phyloP scores from a whole-genome alignment of 139 green algal species.

The Nannochloris sp. region DNA sequence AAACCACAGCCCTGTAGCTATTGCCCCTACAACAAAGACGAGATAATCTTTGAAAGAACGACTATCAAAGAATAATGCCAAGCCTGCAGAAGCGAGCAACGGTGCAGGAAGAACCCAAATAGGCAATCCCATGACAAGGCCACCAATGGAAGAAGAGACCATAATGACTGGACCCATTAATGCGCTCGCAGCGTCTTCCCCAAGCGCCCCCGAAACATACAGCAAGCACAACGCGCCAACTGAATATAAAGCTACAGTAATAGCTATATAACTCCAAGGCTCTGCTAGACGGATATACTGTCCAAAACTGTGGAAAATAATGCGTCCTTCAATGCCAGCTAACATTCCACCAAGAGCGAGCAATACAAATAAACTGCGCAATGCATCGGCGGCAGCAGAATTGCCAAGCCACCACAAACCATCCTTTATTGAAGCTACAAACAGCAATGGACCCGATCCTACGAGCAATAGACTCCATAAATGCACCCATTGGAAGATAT shows the following conservation, averaged over 20 bases:
- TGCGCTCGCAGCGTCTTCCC: slow-evolving; percentile 8
- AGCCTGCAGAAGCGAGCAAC: slow-evolving; percentile 62
- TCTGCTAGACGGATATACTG: slow-evolving; percentile 84
- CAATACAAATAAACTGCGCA: slow-evolving; percentile 31
- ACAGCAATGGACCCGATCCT: slow-evolving; percentile 38
- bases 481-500: slow-evolving; percentile 45
- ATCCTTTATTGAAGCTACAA: slow-evolving; percentile 45
- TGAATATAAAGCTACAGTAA: slow-evolving; percentile 73
- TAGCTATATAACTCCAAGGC: slow-evolving; percentile 80
- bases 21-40: slow-evolving; percentile 61
- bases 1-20: slow-evolving; percentile 52
- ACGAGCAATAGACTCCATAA: slow-evolving; percentile 70
- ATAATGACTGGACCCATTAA: slow-evolving; percentile 35
- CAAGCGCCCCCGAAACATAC: slow-evolving; percentile 38
- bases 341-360: slow-evolving; percentile 34
- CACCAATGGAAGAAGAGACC: slow-evolving; percentile 32
- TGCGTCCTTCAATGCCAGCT: slow-evolving; percentile 74
- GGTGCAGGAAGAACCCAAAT: slow-evolving; percentile 72
- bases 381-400: not conserved
- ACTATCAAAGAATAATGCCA: slow-evolving; percentile 82
- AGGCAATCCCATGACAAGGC: slow-evolving; percentile 64
- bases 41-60: slow-evolving; percentile 61
- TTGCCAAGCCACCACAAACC: slow-evolving; percentile 75
- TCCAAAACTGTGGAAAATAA: slow-evolving; percentile 83
- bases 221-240: slow-evolving; percentile 44